Conservation (phyloP, 164 flowering plant genomes). For the Annona cherimola region DNA sequence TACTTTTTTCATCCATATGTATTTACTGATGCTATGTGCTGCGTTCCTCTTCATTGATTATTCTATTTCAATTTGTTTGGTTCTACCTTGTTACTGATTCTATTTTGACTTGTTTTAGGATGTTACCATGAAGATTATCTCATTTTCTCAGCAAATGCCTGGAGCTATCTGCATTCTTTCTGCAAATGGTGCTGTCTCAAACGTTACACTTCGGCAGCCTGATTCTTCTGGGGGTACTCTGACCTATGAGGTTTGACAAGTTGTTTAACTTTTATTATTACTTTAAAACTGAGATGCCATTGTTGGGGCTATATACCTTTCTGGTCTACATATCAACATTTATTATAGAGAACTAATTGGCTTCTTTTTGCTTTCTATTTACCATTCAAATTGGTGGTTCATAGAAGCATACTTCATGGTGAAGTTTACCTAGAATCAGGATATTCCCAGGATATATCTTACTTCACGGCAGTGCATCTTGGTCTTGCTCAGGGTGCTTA, state of each 20-base stretch:
- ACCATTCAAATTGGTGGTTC: neutral
- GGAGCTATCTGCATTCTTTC: slow-evolving; percentile 93
- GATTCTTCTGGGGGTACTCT: slow-evolving; percentile 96
- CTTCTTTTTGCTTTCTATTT: too few species aligned
- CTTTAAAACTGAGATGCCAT: neutral
- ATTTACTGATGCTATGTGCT: neutral
- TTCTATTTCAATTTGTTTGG: slow-evolving; percentile 7
- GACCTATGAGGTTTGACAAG: slow-evolving; percentile 81
- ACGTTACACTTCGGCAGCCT: slow-evolving; percentile 95
- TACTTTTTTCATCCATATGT: too few species aligned
- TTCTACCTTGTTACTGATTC: neutral
- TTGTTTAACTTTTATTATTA: neutral
- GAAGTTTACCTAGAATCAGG: neutral
- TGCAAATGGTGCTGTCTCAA: slow-evolving; percentile 90
- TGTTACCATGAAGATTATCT: slow-evolving; percentile 90
- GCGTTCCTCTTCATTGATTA: neutral
- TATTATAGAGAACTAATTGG: too few species aligned
- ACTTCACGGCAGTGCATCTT: neutral
- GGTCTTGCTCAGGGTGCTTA: neutral
- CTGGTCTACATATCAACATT: neutral
- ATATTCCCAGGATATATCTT: neutral
- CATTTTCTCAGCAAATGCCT: slow-evolving; percentile 97
- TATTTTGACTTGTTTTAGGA: slow-evolving; percentile 43
- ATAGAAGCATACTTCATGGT: neutral
- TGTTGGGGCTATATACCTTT: neutral